Percentiles rank a stretch among this genome's conserved stretches.
Conservation (phyloP, 768 basidiomycete species). For the Auricularia sp. region DNA sequence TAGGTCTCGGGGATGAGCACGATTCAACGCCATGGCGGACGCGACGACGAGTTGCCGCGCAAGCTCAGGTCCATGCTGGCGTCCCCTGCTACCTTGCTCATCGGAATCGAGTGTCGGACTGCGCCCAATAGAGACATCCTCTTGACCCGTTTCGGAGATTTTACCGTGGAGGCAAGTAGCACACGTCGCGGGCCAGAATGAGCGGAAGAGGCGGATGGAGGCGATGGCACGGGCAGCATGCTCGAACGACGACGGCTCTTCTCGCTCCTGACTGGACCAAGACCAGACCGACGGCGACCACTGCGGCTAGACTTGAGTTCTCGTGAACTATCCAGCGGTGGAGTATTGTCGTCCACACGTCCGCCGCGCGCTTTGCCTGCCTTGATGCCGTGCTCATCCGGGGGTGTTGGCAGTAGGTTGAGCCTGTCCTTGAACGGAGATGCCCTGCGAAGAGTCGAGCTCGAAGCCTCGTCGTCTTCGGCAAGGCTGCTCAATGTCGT, state of each 20-base stretch:
- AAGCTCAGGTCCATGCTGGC: not conserved
- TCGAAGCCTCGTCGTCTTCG: conserved; percentile 58
- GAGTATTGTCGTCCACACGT: conserved; percentile 29
- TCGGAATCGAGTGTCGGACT: not conserved
- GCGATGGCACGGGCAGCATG: conserved; percentile 61
- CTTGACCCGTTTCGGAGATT: conserved; percentile 10
- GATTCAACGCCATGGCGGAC: not conserved
- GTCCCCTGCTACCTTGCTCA: not conserved
- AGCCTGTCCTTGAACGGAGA: conserved; percentile 52
- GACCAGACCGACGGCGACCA: conserved; percentile 54
- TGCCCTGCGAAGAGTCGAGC: conserved; percentile 27
- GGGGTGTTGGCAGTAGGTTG: conserved; percentile 36
- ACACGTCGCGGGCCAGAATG: conserved; percentile 4
- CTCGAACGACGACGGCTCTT: conserved; percentile 69
- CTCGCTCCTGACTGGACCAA: conserved; percentile 67
- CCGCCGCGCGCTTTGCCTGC: conserved; percentile 12
- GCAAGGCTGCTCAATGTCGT: conserved; percentile 52
- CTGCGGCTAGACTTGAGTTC: conserved; percentile 33
- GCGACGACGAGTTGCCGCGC: not conserved
- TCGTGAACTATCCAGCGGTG: conserved; percentile 36
- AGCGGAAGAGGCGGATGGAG: conserved; percentile 20
- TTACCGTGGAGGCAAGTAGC: conserved; percentile 4
- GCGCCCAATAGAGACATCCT: conserved; percentile 4
- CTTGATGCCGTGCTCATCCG: conserved; percentile 14
- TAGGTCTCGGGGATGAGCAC: not conserved